A percentile compares a stretch with the other conserved stretches of the same genome.
These are phyloP conservation scores for Vicia sativa DNA, from an alignment of 306 rosid species.

Conservation along the genomic window DNA sequence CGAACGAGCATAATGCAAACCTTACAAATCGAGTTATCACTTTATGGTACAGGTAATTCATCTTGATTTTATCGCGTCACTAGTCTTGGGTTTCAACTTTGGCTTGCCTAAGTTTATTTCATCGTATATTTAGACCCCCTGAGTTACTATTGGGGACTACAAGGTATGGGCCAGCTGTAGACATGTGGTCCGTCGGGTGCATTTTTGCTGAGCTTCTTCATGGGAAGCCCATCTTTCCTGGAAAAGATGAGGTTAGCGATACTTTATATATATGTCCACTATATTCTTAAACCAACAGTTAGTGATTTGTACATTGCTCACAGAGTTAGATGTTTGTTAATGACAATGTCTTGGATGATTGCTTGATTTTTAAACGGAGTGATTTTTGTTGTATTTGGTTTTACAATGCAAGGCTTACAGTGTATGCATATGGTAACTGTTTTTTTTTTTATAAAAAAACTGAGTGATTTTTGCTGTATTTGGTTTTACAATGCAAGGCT, in stretches of 20 bases:
- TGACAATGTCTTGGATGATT: background rate
- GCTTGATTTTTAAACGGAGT: too few relatives aligned
- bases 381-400: too few relatives aligned
- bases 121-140: slow-evolving; percentile 62
- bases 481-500: too few relatives aligned
- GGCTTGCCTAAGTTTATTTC: slow-evolving; percentile 21
- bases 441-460: too few relatives aligned
- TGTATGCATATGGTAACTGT: too few relatives aligned
- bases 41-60: slow-evolving; percentile 69
- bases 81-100: slow-evolving; percentile 1
- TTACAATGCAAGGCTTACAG: too few relatives aligned
- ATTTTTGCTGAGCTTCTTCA: slow-evolving; percentile 78
- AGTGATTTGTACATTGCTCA: slow-evolving; percentile 6
- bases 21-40: slow-evolving; percentile 79
- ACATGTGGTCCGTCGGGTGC: slow-evolving; percentile 87
- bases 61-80: background rate
- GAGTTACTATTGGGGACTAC: slow-evolving; percentile 76
- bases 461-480: too few relatives aligned
- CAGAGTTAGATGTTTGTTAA: background rate
- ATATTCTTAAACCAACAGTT: background rate
- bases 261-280: background rate
- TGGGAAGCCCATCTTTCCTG: slow-evolving; percentile 72
- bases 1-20: slow-evolving; percentile 61
- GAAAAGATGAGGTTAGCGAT: slow-evolving; percentile 66
- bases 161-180: slow-evolving; percentile 77